Percentiles rank a stretch among this genome's conserved stretches.
Conservation (phyloP, 352 stramenopile species). For the Pelagophyceae sp. region DNA sequence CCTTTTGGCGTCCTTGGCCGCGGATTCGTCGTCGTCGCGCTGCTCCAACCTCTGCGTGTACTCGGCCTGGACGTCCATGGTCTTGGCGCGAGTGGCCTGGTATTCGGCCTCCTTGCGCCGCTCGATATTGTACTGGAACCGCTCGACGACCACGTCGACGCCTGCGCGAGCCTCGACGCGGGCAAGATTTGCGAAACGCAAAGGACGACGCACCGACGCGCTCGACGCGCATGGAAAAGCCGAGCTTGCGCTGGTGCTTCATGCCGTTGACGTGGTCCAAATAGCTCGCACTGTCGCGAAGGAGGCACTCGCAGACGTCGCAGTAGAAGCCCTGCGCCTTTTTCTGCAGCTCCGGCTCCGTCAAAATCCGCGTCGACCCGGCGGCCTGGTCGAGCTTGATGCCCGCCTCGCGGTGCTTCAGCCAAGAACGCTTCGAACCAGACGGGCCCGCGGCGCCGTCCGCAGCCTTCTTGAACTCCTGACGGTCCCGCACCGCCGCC, state of each 20-base stretch:
- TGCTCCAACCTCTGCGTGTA: background rate
- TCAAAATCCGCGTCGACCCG: conserved; percentile 20
- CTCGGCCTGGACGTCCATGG: background rate
- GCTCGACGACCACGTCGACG: conserved; percentile 7
- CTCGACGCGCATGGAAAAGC: conserved; percentile 56
- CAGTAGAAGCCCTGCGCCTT: conserved; percentile 57
- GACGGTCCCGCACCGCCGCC: conserved; percentile 25
- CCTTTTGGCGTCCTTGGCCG: background rate
- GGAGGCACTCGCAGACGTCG: conserved; percentile 58
- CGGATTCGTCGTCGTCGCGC: conserved; percentile 15
- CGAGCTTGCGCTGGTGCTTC: conserved; percentile 58
- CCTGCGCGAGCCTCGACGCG: too few relatives aligned
- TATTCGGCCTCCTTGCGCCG: background rate
- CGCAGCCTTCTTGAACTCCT: conserved; percentile 49
- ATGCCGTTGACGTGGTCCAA: conserved; percentile 56
- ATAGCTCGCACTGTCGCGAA: conserved; percentile 56
- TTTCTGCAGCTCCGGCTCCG: conserved; percentile 36
- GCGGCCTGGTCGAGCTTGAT: conserved; percentile 17
- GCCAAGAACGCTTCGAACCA: conserved; percentile 46
- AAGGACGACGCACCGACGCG: too few relatives aligned
- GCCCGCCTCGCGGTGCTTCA: conserved; percentile 40
- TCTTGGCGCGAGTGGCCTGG: background rate
- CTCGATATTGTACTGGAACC: background rate
- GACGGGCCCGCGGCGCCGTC: conserved; percentile 38
- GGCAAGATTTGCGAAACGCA: too few relatives aligned